A percentile compares a stretch with the other conserved stretches of the same genome.
phyloP scores from a whole-genome alignment of 768 basidiomycete species.

The Leucogyrophana mollusca region DNA sequence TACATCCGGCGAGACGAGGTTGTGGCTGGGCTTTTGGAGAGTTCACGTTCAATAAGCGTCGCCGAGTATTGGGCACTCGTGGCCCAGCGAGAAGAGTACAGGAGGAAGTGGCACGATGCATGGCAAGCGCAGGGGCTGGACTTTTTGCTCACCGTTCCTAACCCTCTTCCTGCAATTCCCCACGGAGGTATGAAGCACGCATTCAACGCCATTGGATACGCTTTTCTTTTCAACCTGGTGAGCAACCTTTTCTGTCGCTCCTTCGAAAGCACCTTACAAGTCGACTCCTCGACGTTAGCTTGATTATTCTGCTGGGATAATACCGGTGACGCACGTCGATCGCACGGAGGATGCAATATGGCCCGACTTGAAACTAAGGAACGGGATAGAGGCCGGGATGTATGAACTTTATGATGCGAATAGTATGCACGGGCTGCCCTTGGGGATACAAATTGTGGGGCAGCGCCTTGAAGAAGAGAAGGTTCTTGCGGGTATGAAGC shows the following conservation, averaged over 20 bases:
- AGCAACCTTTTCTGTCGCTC: constrained; percentile 6
- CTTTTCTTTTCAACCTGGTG: constrained; percentile 60
- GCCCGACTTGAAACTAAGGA: no score
- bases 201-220: constrained; percentile 51
- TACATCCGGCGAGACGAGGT: no score
- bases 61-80: constrained; percentile 46
- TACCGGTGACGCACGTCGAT: constrained; percentile 52
- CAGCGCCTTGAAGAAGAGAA: constrained; percentile 63
- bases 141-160: constrained; percentile 53
- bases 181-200: constrained; percentile 45
- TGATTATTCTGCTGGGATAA: constrained; percentile 50
- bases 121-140: constrained; percentile 44
- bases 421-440: constrained; percentile 58
- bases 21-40: no score
- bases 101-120: constrained; percentile 25
- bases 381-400: constrained; percentile 41
- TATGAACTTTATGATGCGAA: constrained; percentile 51
- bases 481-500: constrained; percentile 60
- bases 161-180: constrained; percentile 51
- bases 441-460: constrained; percentile 59
- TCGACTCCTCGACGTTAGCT: no score
- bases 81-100: constrained; percentile 31
- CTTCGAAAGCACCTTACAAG: no score
- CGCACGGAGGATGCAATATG: constrained; percentile 34
- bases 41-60: constrained; percentile 40